Conservation (phyloP, 495 filamentous ascomycete species). For the Cercophora sp. region DNA sequence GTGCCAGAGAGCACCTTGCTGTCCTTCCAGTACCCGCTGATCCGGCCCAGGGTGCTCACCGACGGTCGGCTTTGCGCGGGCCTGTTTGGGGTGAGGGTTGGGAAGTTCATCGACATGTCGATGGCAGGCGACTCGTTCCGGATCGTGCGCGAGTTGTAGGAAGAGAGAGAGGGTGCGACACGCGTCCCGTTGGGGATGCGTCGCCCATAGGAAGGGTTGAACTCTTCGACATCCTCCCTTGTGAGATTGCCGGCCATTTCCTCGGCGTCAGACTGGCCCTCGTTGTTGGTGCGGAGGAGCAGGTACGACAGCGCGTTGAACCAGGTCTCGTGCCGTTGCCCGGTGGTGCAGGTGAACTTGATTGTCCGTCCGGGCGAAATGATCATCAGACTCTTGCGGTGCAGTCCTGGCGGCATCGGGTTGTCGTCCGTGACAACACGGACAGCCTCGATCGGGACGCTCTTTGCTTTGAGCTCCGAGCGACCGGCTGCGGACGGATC, state of each 20-base stretch:
- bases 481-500: constrained; percentile 78
- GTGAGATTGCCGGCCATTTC: constrained; percentile 56
- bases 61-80: constrained; percentile 25
- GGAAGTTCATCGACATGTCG: constrained; percentile 39
- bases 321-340: constrained; percentile 95
- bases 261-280: constrained; percentile 54
- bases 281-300: constrained; percentile 65
- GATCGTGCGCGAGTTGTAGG: constrained; percentile 70
- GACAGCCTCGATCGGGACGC: constrained; percentile 89
- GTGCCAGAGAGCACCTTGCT: constrained; percentile 31
- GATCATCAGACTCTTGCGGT: constrained; percentile 87
- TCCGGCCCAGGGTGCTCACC: constrained; percentile 37
- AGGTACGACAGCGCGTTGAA: constrained; percentile 96
- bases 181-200: constrained; percentile 40
- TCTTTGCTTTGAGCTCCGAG: constrained; percentile 82
- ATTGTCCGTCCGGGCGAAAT: constrained; percentile 82
- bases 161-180: constrained; percentile 69
- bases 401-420: constrained; percentile 87
- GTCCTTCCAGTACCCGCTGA: constrained; percentile 45
- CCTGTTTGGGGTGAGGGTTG: constrained; percentile 40
- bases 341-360: constrained; percentile 90
- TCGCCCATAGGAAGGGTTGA: constrained; percentile 67
- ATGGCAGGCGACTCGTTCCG: constrained; percentile 54
- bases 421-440: constrained; percentile 95
- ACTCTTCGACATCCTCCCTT: constrained; percentile 79